These are phyloP conservation scores for Phytophthora fragariaefolia DNA, from an alignment of 352 stramenopile genomes.

Conservation along the genomic window DNA sequence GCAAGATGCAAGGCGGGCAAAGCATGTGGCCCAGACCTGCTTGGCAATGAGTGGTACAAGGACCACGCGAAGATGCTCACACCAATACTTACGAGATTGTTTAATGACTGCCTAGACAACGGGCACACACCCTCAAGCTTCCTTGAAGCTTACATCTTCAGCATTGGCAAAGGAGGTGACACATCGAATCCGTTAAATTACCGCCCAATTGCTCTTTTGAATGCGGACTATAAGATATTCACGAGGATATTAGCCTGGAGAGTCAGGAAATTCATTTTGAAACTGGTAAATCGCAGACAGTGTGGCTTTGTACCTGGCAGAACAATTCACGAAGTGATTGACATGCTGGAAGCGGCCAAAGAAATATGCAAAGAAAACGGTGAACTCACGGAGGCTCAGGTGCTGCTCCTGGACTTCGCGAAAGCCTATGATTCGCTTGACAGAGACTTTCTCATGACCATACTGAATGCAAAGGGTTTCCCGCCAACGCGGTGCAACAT, in stretches of 20 bases:
- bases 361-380: not conserved
- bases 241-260: constrained; percentile 10
- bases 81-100: not conserved
- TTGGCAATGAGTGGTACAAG: constrained; percentile 8
- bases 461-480: constrained; percentile 2
- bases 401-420: constrained; percentile 6
- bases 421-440: constrained; percentile 20
- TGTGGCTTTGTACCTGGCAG: constrained; percentile 2
- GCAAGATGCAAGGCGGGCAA: not conserved
- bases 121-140: not conserved
- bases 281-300: not conserved
- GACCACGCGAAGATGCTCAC: not conserved
- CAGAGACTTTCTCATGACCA: not conserved
- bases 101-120: not conserved
- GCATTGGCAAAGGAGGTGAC: constrained; percentile 4
- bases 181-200: not conserved
- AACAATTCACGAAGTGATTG: constrained; percentile 16
- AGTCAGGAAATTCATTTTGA: not conserved
- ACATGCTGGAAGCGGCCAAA: constrained; percentile 10
- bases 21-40: not conserved
- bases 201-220: constrained; percentile 9
- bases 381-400: not conserved
- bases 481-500: not conserved
- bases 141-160: constrained; percentile 11
- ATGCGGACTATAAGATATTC: constrained; percentile 20